Evolutionary conservation across 2,329 filamentous ascomycete species (phyloP), one percentile per base, ranked within the genome.

Genomic region (Colletotrichum liaoningense): DNA sequence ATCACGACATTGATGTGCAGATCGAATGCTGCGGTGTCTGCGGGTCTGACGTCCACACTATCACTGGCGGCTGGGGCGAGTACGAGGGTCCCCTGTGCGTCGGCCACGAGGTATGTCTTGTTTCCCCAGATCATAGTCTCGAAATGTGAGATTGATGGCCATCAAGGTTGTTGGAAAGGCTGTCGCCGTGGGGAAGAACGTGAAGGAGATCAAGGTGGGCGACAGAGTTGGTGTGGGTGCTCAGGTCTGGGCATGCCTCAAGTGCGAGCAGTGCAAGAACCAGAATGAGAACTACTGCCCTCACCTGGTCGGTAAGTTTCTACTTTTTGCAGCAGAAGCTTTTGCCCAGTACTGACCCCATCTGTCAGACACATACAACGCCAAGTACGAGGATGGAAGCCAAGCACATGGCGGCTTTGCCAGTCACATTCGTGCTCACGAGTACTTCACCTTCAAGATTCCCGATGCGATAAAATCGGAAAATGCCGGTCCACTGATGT

Each of bases 21-120:
- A 92, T 95, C 76, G 89, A 92, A 69, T 90, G 88, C 73, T 93
- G 92, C 79, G 91, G 92, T 78, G 84, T 92, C 65, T 92, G 90
- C 79, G 89, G 90, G 75, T 89, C 86, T 67, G 90, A 92, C 76
- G 84, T 92, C 16, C 90, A 91, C 81, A 90, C 87, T 28, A 82
- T 91, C 67, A 88, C 84, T 63, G 87, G 88, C 69, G 88, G 88
- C 73, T 91, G 88, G 89, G 88, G 88, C 52, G 82, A 84, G 14
- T 86, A 79, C 60, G 69, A 82, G 59, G 83, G 83, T 0, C 86
- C 87, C 2, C 79, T 89, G 52, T 88, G 87, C 63, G 88, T 90
- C 4, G 90, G 90, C 63, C 90, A 91, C 77, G 89, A 92, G 76
- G 71, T 73, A 49, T 56, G 71, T 66, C 24, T 57, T 5, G 3